A percentile compares a stretch with the other conserved stretches of the same genome.
Evolutionary conservation across 208 protist genomes (phyloP).

Genomic region (Trypanosoma scelopori): DNA sequence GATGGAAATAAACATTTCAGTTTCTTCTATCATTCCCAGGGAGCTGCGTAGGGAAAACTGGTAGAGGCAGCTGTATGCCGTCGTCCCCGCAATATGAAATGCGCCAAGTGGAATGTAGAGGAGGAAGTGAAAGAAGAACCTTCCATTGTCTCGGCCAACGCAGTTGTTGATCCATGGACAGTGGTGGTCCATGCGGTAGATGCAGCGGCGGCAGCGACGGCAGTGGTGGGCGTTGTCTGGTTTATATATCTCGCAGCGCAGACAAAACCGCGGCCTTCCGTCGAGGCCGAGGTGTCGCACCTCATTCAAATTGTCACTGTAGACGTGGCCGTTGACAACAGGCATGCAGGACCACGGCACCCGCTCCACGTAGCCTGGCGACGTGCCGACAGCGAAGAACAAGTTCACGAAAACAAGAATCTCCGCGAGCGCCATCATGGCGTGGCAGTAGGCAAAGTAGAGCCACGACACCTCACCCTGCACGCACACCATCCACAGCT

Average conservation of each 20-base stretch:
- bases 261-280: slow-evolving; percentile 28
- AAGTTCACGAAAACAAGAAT: slow-evolving; percentile 66
- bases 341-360: slow-evolving; percentile 33
- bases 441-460: slow-evolving; percentile 58
- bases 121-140: slow-evolving; percentile 76
- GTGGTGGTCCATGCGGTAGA: slow-evolving; percentile 78
- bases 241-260: slow-evolving; percentile 50
- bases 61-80: slow-evolving; percentile 46
- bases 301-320: slow-evolving; percentile 37
- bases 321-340: slow-evolving; percentile 17
- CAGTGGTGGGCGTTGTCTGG: slow-evolving; percentile 84
- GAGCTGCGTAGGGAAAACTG: slow-evolving; percentile 29
- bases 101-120: slow-evolving; percentile 56
- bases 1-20: slow-evolving; percentile 34
- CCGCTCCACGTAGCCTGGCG: slow-evolving; percentile 39
- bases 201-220: slow-evolving; percentile 65
- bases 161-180: slow-evolving; percentile 81
- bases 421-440: slow-evolving; percentile 46
- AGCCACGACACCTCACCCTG: slow-evolving; percentile 36
- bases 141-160: slow-evolving; percentile 75
- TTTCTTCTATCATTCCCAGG: neutral
- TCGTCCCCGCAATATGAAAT: slow-evolving; percentile 56
- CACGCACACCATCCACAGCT: slow-evolving; percentile 32
- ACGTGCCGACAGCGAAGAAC: slow-evolving; percentile 24
- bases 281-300: slow-evolving; percentile 30